Conservation (phyloP, 768 basidiomycete genomes). For the Boletus eberwhitei region DNA sequence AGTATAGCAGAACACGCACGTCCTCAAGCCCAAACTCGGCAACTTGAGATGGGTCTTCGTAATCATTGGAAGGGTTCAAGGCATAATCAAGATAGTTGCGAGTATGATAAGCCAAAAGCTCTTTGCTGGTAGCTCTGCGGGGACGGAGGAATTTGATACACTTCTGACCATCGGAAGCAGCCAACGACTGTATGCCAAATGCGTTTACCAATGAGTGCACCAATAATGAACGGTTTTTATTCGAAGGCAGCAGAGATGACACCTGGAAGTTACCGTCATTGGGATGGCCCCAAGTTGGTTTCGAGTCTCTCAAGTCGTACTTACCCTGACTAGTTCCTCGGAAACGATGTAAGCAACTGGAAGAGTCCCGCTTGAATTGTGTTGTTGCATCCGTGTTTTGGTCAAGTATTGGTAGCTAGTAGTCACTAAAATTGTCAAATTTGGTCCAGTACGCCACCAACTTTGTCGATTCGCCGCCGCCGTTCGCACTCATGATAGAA, state of each 20-base stretch:
- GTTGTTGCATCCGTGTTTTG: constrained; percentile 9
- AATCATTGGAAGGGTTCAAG: constrained; percentile 34
- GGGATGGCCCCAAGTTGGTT: neutral
- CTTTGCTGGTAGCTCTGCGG: constrained; percentile 47
- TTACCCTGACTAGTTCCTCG: constrained; percentile 52
- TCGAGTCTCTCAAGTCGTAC: neutral
- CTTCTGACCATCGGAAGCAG: constrained; percentile 18
- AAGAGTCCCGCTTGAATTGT: neutral
- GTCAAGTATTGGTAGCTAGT: neutral
- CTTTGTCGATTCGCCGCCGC: neutral
- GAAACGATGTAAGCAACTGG: constrained; percentile 53
- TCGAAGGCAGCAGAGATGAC: constrained; percentile 64
- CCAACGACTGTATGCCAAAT: constrained; percentile 44
- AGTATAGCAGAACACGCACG: constrained; percentile 32
- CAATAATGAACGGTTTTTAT: constrained; percentile 58
- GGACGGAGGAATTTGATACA: constrained; percentile 51
- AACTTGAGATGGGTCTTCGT: constrained; percentile 16
- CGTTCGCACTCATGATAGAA: neutral
- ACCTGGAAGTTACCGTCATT: constrained; percentile 24
- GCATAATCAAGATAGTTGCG: constrained; percentile 66
- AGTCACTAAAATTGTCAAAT: too few relatives aligned
- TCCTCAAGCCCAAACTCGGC: constrained; percentile 59
- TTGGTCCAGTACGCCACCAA: neutral
- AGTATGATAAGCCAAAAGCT: constrained; percentile 68
- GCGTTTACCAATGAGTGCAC: constrained; percentile 63